Percentiles rank a stretch among this genome's conserved stretches.
Evolutionary conservation across 2,329 filamentous ascomycete genomes (phyloP).

Genomic region (Penicillium sp.): DNA sequence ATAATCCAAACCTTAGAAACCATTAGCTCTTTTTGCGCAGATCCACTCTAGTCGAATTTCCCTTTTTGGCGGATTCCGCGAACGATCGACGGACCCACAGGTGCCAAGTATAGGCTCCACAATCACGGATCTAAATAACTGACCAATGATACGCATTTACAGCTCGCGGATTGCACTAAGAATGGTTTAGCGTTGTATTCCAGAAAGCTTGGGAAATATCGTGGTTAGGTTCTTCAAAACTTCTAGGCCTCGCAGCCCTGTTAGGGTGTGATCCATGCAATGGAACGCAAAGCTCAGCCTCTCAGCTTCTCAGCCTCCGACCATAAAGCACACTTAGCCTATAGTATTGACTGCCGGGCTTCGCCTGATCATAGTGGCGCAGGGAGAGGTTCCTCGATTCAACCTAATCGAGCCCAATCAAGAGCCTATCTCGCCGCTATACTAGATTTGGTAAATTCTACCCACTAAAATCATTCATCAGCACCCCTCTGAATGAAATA

Average conservation of each 20-base stretch:
- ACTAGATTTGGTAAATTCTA: neutral
- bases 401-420: slow-evolving; percentile 41
- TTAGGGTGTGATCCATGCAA: neutral
- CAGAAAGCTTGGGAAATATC: slow-evolving; percentile 1
- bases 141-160: neutral
- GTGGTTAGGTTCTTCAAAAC: neutral
- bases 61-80: slow-evolving; percentile 9
- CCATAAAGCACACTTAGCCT: too few species aligned
- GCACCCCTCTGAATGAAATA: neutral
- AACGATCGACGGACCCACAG: neutral
- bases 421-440: neutral
- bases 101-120: slow-evolving; percentile 3
- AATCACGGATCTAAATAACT: neutral
- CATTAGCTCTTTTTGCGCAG: too few species aligned
- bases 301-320: too few species aligned
- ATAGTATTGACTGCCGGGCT: neutral
- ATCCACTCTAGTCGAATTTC: neutral
- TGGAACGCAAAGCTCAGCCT: too few species aligned
- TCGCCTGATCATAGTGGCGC: slow-evolving; percentile 26
- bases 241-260: neutral
- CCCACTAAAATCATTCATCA: too few species aligned
- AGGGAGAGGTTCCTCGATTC: slow-evolving; percentile 26
- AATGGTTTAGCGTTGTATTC: neutral
- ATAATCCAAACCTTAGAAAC: neutral
- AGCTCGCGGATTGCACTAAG: slow-evolving; percentile 6